Conservation (phyloP, 371 early-diverging fungal genomes). For the Mucor irregularis region DNA sequence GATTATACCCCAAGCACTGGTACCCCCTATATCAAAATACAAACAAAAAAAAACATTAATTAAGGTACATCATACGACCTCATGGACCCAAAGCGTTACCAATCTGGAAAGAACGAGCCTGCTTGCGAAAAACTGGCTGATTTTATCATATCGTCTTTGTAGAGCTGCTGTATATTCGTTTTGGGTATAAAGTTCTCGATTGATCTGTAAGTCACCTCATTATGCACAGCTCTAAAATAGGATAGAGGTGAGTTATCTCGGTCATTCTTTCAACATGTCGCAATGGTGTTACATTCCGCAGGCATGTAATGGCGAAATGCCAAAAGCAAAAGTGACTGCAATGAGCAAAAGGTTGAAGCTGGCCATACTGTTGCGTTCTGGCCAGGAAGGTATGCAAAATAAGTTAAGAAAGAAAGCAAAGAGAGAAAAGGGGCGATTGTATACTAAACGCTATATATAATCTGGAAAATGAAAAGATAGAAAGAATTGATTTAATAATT, state of each 20-base stretch:
- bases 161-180: constrained; percentile 9
- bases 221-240: constrained; percentile 46
- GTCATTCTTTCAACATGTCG: neutral
- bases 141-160: constrained; percentile 41
- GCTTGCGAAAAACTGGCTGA: constrained; percentile 67
- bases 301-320: neutral
- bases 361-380: no score
- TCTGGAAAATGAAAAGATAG: no score
- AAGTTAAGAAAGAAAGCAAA: no score
- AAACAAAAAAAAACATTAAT: no score
- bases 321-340: neutral
- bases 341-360: no score
- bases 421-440: no score
- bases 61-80: no score
- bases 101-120: constrained; percentile 88
- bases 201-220: constrained; percentile 45
- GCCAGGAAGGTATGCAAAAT: no score
- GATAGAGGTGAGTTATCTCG: neutral
- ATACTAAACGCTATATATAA: no score
- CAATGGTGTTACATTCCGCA: constrained; percentile 17
- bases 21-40: constrained; percentile 48
- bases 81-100: no score
- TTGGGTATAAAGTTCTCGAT: constrained; percentile 30
- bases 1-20: constrained; percentile 49
- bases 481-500: no score